Base-by-base conservation (phyloP, 2,329 filamentous ascomycete species). In the Alternaria infectoria region DNA sequence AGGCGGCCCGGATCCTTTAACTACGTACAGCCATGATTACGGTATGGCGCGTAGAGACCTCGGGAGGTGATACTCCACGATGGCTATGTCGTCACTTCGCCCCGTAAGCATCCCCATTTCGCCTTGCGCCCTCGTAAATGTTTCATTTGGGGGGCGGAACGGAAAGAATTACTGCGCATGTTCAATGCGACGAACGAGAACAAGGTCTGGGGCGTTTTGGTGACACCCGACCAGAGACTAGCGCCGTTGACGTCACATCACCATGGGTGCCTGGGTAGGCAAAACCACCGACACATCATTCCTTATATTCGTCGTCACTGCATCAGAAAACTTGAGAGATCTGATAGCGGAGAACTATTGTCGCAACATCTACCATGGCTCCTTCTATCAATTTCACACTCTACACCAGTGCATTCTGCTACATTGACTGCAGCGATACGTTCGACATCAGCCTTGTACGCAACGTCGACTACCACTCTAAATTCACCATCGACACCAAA, bases 311-410 rank as follows among this genome's bases (percentile, higher is more conserved):
- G 5, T 40, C 36, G n/a, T 5, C 0, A n/a, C n/a, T 40, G 8
- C 9, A 17, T 4, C 15, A 8, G 2, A 0, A n/a, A 36, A n/a
- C 15, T 3, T 3, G 36, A 17, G 8, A 3, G 3, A 30, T 0
- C 0, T 12, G 5, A 6, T 30, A 30, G 28, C 12, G 2, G 2
- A 30, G 28, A n/a, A n/a, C n/a, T n/a, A n/a, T n/a, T n/a, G n/a
- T n/a, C n/a, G n/a, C n/a, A n/a, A n/a, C n/a, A n/a, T n/a, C n/a
- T n/a, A n/a, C n/a, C n/a, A n/a, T n/a, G 36, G 36, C 36, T 40
- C 36, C 36, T 11, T 40, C 36, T 40, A 40, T 5, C 2, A n/a
- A n/a, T 10, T 40, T 40, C 9, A 17, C 36, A 2, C 15, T 40
- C 4, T 17, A 40, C 36, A 40, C 36, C 36, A 40, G 36, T 40